Percentiles rank a stretch among this genome's conserved stretches.
These are phyloP conservation scores for Tolypocladium pustulatum DNA, from an alignment of 2,329 filamentous ascomycete genomes.

Conservation along the genomic window DNA sequence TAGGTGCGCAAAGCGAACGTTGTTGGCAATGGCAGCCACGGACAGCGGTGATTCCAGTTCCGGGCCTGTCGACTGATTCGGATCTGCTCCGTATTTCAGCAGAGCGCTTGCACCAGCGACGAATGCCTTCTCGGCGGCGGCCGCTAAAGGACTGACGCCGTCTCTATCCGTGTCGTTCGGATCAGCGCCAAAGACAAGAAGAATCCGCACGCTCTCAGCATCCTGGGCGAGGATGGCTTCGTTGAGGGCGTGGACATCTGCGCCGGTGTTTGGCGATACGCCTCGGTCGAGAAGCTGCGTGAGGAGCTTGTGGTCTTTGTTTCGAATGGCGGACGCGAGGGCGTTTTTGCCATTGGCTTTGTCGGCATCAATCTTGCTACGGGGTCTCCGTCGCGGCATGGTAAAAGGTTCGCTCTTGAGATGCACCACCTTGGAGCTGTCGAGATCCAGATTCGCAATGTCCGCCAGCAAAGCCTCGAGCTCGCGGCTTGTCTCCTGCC, in stretches of 20 bases:
- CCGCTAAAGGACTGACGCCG: slow-evolving; percentile 40
- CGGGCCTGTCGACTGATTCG: slow-evolving; percentile 38
- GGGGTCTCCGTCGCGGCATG: slow-evolving; percentile 42
- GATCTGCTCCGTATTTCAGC: slow-evolving; percentile 54
- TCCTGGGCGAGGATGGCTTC: slow-evolving; percentile 43
- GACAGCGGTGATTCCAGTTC: slow-evolving; percentile 45
- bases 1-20: slow-evolving; percentile 46
- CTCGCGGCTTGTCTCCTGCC: slow-evolving; percentile 2
- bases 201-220: slow-evolving; percentile 40
- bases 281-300: slow-evolving; percentile 49
- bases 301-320: slow-evolving; percentile 43
- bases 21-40: slow-evolving; percentile 37
- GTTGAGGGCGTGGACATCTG: slow-evolving; percentile 37
- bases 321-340: slow-evolving; percentile 43
- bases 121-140: slow-evolving; percentile 40
- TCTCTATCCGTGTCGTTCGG: slow-evolving; percentile 40
- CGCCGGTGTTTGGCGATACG: slow-evolving; percentile 37
- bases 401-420: slow-evolving; percentile 37
- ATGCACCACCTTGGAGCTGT: slow-evolving; percentile 30
- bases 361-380: slow-evolving; percentile 31
- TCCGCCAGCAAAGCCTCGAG: slow-evolving; percentile 19
- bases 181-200: slow-evolving; percentile 47
- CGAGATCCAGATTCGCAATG: slow-evolving; percentile 27
- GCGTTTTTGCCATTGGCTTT: slow-evolving; percentile 33
- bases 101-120: slow-evolving; percentile 47